Percentiles rank a stretch among this genome's conserved stretches.
Evolutionary conservation across 2,329 filamentous ascomycete species (phyloP).

Genomic region (Sarocladium kiliense): DNA sequence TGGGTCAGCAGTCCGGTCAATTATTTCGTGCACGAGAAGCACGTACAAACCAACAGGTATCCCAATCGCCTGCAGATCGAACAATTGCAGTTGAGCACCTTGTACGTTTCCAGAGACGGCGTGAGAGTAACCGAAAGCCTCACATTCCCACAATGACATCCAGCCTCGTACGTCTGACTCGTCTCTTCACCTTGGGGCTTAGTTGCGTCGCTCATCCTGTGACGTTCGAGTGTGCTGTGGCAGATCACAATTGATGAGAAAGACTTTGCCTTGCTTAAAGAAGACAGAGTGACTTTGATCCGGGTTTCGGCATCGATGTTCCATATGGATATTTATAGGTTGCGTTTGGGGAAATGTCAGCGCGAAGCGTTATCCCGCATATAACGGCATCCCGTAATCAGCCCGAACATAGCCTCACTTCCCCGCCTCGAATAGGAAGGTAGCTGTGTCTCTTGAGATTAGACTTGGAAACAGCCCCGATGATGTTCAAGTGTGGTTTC

Average conservation of each 20-base stretch:
- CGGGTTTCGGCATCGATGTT: too few relatives aligned
- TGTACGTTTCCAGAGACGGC: constrained; percentile 39
- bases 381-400: too few relatives aligned
- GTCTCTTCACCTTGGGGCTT: not conserved
- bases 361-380: too few relatives aligned
- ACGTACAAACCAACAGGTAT: constrained; percentile 44
- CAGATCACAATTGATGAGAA: too few relatives aligned
- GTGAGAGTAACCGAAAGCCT: constrained; percentile 42
- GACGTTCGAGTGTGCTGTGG: not conserved
- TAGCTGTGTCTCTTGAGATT: too few relatives aligned
- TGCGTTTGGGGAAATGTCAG: not conserved
- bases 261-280: too few relatives aligned
- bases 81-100: constrained; percentile 47
- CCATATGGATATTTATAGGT: not conserved
- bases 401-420: too few relatives aligned
- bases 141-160: constrained; percentile 49
- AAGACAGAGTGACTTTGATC: too few relatives aligned
- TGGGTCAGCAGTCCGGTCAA: not conserved
- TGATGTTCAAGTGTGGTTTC: too few relatives aligned
- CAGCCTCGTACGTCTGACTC: constrained; percentile 37
- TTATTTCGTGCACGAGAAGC: not conserved
- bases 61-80: constrained; percentile 47
- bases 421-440: too few relatives aligned
- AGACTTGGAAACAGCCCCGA: too few relatives aligned
- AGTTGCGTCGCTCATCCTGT: not conserved